A percentile compares a stretch with the other conserved stretches of the same genome.
Evolutionary conservation across 1,284 basidiomycete genomes (phyloP).

Genomic region (Ganoderma lucidum): DNA sequence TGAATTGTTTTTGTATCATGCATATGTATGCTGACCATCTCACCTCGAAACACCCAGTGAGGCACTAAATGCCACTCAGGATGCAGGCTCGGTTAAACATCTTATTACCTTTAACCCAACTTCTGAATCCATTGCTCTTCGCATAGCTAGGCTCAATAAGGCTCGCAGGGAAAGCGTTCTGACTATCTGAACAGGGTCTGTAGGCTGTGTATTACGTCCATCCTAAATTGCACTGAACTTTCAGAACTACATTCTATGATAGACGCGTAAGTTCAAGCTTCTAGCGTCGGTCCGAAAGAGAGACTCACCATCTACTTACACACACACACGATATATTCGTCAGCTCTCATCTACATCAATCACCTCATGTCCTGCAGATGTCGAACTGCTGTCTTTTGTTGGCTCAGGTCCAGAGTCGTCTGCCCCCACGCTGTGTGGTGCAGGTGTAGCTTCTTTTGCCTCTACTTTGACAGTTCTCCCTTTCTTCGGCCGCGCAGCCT

Average conservation of each 20-base stretch:
- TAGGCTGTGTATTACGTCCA: no score
- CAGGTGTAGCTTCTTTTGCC: not conserved
- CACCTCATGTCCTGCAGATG: not conserved
- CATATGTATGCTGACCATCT: not conserved
- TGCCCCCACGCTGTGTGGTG: not conserved
- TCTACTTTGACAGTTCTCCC: not conserved
- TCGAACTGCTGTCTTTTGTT: not conserved
- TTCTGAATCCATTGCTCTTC: not conserved
- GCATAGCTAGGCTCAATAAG: not conserved
- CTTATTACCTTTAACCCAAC: not conserved
- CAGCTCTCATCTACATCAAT: conserved; percentile 3
- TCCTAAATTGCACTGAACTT: not conserved
- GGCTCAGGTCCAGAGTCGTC: not conserved
- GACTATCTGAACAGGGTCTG: no score
- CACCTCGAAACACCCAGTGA: not conserved
- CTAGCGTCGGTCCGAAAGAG: not conserved
- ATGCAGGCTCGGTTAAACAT: not conserved
- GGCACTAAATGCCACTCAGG: not conserved
- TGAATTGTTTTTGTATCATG: not conserved
- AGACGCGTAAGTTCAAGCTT: no score
- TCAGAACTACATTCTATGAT: no score
- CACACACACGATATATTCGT: not conserved
- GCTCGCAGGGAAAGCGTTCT: no score
- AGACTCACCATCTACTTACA: not conserved
- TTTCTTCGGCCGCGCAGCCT: conserved; percentile 47